Evolutionary conservation across 2,329 filamentous ascomycete genomes (phyloP).

Genomic region (Madurella mycetomatis): DNA sequence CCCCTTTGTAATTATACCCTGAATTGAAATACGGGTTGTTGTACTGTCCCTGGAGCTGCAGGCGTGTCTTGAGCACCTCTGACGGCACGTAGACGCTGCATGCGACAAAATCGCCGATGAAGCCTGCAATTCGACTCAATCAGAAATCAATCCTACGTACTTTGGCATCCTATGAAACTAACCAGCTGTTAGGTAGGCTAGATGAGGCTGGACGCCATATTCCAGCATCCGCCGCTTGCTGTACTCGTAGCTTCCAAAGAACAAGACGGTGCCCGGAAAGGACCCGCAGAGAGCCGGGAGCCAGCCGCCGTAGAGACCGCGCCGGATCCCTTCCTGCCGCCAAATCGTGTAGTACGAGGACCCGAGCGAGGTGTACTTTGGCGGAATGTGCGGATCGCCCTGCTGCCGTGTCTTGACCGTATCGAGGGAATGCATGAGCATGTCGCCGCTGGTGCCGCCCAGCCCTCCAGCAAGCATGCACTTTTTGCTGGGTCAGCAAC

Average conservation of each 20-base stretch:
- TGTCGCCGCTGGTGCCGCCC: constrained; percentile 88
- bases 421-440: constrained; percentile 98
- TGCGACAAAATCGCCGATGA: constrained; percentile 85
- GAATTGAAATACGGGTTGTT: constrained; percentile 93
- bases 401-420: constrained; percentile 98
- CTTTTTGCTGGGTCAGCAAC: constrained; percentile 40
- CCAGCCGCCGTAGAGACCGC: constrained; percentile 91
- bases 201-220: constrained; percentile 69
- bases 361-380: constrained; percentile 86
- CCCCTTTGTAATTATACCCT: constrained; percentile 92
- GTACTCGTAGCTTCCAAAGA: constrained; percentile 95
- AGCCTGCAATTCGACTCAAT: constrained; percentile 50
- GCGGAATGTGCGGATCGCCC: constrained; percentile 87
- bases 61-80: constrained; percentile 93
- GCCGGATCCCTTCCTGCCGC: constrained; percentile 80
- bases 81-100: constrained; percentile 94
- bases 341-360: constrained; percentile 91
- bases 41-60: constrained; percentile 90
- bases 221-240: constrained; percentile 90
- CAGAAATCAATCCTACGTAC: background rate
- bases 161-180: constrained; percentile 23
- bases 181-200: constrained; percentile 86
- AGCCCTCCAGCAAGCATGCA: constrained; percentile 93
- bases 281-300: constrained; percentile 85
- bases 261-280: constrained; percentile 88